phyloP scores from a whole-genome alignment of 108 stramenopile genomes.

The Asterionellopsis glacialis region DNA sequence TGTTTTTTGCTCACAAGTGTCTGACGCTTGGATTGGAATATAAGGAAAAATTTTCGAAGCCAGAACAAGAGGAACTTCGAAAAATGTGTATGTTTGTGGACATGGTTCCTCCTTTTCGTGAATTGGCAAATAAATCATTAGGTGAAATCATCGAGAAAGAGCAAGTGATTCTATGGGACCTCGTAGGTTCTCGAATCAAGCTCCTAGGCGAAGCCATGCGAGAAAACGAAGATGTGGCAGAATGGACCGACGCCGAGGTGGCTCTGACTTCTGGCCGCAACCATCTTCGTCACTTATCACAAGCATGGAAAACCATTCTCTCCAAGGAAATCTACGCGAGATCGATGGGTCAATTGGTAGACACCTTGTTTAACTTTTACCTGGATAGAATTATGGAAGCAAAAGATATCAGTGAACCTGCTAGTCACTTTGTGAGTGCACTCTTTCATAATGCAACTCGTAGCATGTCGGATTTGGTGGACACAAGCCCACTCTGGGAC shows the following conservation, averaged over 20 bases:
- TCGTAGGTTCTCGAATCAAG: conserved; percentile 49
- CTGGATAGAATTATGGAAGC: conserved; percentile 56
- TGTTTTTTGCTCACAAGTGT: conserved; percentile 67
- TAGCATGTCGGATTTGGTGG: conserved; percentile 13
- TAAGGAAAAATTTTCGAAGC: conserved; percentile 43
- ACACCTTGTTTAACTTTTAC: conserved; percentile 54
- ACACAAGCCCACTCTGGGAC: conserved; percentile 28
- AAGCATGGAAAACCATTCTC: conserved; percentile 65
- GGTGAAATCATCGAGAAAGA: conserved; percentile 71
- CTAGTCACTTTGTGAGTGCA: conserved; percentile 55
- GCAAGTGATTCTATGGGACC: conserved; percentile 55
- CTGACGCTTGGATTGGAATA: conserved; percentile 75
- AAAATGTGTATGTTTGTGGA: conserved; percentile 78
- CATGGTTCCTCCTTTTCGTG: conserved; percentile 80
- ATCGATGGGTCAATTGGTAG: conserved; percentile 66
- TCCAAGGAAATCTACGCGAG: conserved; percentile 44
- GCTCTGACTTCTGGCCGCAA: conserved; percentile 64
- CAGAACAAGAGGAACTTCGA: conserved; percentile 24
- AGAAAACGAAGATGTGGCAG: conserved; percentile 62
- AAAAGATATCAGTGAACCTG: conserved; percentile 41
- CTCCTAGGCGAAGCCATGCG: conserved; percentile 45
- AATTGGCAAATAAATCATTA: conserved; percentile 64
- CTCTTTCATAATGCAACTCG: conserved; percentile 50
- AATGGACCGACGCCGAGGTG: conserved; percentile 84
- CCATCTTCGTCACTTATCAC: conserved; percentile 65